Evolutionary conservation across 2,329 filamentous ascomycete species (phyloP), one percentile per base, ranked within the genome.

Genomic region (Ophiocordyceps camponoti-saundersi): DNA sequence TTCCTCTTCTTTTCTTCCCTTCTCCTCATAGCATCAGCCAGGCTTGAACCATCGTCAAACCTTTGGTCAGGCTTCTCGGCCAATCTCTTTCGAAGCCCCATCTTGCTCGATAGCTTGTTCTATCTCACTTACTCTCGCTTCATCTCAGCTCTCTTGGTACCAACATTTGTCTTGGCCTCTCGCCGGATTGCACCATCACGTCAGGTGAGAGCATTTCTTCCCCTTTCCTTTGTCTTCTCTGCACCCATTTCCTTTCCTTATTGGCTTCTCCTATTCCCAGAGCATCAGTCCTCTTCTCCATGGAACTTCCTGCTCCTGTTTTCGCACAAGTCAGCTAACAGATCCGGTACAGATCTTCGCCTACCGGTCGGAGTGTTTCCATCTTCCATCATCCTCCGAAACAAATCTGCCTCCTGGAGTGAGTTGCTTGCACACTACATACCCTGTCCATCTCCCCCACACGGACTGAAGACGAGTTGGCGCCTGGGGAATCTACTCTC

Each of bases 101-200:
- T 70, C 67, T 76, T 75, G 73, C 70, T 73, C 63, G 66, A 69
- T 74, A 75, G 69, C 70, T 73, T 64, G 68, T 68, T 69, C 70
- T 69, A 73, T 75, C 68, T 71, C 71, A 70, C 67, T 71, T 69
- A 70, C 65, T 65, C 68, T 75, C 70, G 67, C 71, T 76, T 72
- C 66, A 68, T 68, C 59, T 64, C 65, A 65, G 60, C 26, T 62
- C 62, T 64, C 66, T 68, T 73, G 71, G 70, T 69, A 69, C 62
- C 66, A 65, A 62, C 65, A 64, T 66, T 63, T 63, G 57, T 58
- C 61, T 54, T 61, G 57, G 56, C 57, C 52, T 48, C 52, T 54
- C 55, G 47, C 57, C 56, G 56, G 55, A 54, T 52, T 54, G 50
- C 51, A 48, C 48, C 53, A 52, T 52, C 56, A 58, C 53, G 50